Base-by-base conservation (phyloP, 805 yeast species). In the Candida michaelii region DNA sequence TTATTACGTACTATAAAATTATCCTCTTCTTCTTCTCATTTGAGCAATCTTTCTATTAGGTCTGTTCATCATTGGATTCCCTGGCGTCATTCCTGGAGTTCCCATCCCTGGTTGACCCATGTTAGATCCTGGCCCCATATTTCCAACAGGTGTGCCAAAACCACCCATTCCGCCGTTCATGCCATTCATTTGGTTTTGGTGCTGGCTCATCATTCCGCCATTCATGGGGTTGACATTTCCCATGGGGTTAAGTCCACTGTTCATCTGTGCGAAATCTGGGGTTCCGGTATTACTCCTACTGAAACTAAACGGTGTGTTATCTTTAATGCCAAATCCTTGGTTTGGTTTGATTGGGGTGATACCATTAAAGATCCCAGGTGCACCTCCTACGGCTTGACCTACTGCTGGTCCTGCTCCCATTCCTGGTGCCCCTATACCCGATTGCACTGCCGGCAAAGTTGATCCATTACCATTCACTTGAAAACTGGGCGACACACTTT, bases 11-110 rank as follows among this genome's bases (percentile, higher is more conserved):
- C 36, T 33, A 34, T 34, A 21, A 33, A 33, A 23, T 34, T 24
- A 34, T 15, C 37, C 37, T 46, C 63, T 54, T 49, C 69, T 57
- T 43, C 49, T 59, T 36, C 70, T 55, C 66, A 64, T 63, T 36
- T 55, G 65, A 13, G 70, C 70, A 29, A 63, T 55, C 41, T 52
- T 61, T 10, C 70, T 51, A 33, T 48, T 48, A 23, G 52, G 52
- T 17, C 52, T 35, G 14, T 43, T 43, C 16, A 14, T 34, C 38
- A 37, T 36, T 21, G 40, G 39, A 12, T 19, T 30, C 4, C 16
- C 19, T 9, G 21, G 21, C 25, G 19, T 12, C 38, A 25, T 32
- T 5, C 23, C 21, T 12, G 36, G 30, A 7, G 35, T 27, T 7
- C 19, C 34, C 37, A 32, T 30, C 21, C 31, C 27, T 32, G 11